A percentile compares a stretch with the other conserved stretches of the same genome.
phyloP scores from a whole-genome alignment of 2,329 filamentous ascomycete genomes.

The Trichoderma sp. region DNA sequence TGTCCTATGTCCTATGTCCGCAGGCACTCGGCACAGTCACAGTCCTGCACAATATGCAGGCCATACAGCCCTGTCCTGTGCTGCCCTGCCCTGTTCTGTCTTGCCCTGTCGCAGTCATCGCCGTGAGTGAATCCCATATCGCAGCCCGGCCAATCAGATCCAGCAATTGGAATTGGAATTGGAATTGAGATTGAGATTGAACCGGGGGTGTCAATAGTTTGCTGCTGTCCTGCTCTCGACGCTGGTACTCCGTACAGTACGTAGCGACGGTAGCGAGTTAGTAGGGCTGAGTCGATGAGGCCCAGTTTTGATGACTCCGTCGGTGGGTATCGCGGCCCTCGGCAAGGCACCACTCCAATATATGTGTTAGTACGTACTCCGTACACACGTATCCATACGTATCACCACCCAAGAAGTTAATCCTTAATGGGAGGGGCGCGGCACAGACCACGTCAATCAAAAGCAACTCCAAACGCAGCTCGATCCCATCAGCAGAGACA shows the following conservation, averaged over 20 bases:
- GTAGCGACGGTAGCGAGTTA: neutral
- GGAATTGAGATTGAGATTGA: neutral
- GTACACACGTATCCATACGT: neutral
- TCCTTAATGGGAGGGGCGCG: constrained; percentile 12
- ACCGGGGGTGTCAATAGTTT: neutral
- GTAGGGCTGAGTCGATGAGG: constrained; percentile 12
- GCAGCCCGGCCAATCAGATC: neutral
- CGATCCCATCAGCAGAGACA: neutral
- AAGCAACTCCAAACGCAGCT: neutral
- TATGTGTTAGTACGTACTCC: neutral
- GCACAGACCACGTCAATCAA: constrained; percentile 11
- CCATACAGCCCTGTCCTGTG: neutral
- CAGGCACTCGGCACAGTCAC: no score
- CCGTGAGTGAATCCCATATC: neutral
- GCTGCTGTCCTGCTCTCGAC: neutral
- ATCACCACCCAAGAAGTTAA: neutral
- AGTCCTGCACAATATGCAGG: no score
- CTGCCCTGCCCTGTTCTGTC: neutral
- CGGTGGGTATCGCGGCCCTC: neutral
- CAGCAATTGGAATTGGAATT: neutral
- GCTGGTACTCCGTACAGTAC: neutral
- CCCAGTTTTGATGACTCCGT: neutral
- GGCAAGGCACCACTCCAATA: neutral
- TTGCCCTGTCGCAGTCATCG: neutral
- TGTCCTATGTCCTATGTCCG: constrained; percentile 4